Evolutionary conservation across 192 early-diverging fungal genomes (phyloP).

Genomic region (Obelidium mucronatum): DNA sequence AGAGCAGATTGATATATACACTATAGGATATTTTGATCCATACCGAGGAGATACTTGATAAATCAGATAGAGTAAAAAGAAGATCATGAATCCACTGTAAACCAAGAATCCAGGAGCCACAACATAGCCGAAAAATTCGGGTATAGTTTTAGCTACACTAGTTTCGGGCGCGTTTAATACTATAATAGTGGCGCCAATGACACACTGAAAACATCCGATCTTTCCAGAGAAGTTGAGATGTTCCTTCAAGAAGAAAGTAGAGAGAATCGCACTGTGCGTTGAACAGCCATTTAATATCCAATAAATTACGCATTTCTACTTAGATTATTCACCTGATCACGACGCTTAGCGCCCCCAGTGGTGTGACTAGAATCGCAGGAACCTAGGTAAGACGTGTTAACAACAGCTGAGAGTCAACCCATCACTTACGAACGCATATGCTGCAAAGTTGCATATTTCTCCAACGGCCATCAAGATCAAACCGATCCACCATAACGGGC

Average conservation of each 20-base stretch:
- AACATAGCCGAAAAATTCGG: conserved; percentile 57
- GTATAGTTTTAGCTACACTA: conserved; percentile 47
- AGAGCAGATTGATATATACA: conserved; percentile 59
- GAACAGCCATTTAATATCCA: neutral
- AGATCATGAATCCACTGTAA: conserved; percentile 56
- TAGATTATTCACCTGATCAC: conserved; percentile 88
- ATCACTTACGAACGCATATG: conserved; percentile 94
- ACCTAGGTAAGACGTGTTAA: too few species aligned
- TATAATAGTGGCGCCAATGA: conserved; percentile 66
- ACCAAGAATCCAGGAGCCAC: conserved; percentile 63
- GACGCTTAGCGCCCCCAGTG: conserved; percentile 86
- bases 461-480: conserved; percentile 87
- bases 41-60: conserved; percentile 65
- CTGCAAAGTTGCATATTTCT: conserved; percentile 92
- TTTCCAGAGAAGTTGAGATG: conserved; percentile 58
- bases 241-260: conserved; percentile 65
- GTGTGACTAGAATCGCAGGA: conserved; percentile 93
- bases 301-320: conserved; percentile 34
- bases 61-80: conserved; percentile 49
- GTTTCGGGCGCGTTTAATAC: conserved; percentile 56
- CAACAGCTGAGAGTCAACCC: too few species aligned
- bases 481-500: conserved; percentile 88
- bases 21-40: conserved; percentile 62
- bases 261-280: conserved; percentile 62
- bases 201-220: conserved; percentile 79